Base-by-base conservation (phyloP, 2,329 filamentous ascomycete genomes). In the Epichloe amarillans region DNA sequence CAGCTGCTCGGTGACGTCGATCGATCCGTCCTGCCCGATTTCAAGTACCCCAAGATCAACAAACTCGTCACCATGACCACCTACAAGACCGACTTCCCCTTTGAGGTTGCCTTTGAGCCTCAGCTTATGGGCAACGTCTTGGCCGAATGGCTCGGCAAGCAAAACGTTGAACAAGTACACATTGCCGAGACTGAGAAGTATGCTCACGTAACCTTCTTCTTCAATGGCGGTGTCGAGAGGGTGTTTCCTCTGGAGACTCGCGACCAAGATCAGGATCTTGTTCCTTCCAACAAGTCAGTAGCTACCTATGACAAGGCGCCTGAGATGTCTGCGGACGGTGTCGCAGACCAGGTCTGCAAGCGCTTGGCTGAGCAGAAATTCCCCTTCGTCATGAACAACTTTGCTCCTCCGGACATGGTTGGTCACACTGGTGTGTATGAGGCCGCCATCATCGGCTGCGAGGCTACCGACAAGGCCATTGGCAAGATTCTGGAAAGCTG, bases 371-470 rank as follows among this genome's bases (percentile, higher is more conserved):
- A 94, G 69, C 81, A 84, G 64, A 82, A 86, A 65, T 96, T 90
- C 72, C 89, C 93, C 64, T 97, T 98, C 65, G 77, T 98, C 69
- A 98, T 98, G 93, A 96, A 97, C 83, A 98, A 98, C 82, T 97
- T 98, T 71, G 93, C 93, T 41, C 93, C 93, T 41, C 93, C 93
- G 17, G 93, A 98, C 73, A 98, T 98, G 93, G 93, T 98, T 57
- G 93, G 93, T 60, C 93, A 98, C 75, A 98, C 93, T 11, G 93
- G 93, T 65, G 89, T 95, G 54, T 97, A 97, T 72, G 84, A 97
- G 61, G 91, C 93, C 33, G 93, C 93, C 52, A 83, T 98, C 55
- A 66, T 93, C 63, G 93, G 83, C 61, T 84, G 85, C 60, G 76
- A 83, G 58, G 83, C 91, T 58, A 98, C 93, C 12, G 93, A 98